These are phyloP conservation scores for Acer negundo DNA, from an alignment of 345 rosid genomes.

Conservation along the genomic window DNA sequence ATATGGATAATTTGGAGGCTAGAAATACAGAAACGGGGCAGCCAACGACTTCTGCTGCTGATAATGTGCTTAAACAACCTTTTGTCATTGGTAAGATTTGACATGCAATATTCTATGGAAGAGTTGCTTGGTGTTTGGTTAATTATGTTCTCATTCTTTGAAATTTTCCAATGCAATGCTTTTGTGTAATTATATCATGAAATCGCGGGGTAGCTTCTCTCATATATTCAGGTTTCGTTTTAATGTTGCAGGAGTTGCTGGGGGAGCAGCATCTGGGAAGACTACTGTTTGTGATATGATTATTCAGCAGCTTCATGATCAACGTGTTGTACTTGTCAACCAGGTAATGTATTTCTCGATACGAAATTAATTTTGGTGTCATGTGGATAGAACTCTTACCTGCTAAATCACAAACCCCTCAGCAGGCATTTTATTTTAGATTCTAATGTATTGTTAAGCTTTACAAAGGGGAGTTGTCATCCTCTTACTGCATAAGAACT, in stretches of 20 bases:
- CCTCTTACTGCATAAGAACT: background rate
- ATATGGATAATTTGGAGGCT: conserved; percentile 63
- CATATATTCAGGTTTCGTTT: conserved; percentile 4
- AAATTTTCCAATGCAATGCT: background rate
- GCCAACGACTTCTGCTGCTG: conserved; percentile 50
- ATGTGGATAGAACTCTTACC: background rate
- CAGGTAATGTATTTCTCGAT: conserved; percentile 52
- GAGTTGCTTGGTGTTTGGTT: background rate
- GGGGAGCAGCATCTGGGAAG: conserved; percentile 98
- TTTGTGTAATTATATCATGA: background rate
- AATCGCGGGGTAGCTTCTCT: background rate
- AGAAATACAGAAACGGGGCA: conserved; percentile 38
- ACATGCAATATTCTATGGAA: background rate
- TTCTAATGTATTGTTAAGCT: too few species aligned
- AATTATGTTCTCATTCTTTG: background rate
- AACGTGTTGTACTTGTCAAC: conserved; percentile 94
- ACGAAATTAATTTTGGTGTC: background rate
- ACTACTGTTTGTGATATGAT: conserved; percentile 99
- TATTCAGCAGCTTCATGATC: conserved; percentile 98
- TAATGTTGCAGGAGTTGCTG: conserved; percentile 75
- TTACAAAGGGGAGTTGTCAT: background rate
- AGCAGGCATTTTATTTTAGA: background rate
- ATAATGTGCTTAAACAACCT: conserved; percentile 70
- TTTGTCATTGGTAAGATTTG: conserved; percentile 78
- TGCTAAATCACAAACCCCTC: background rate